Evolutionary conservation across 2,329 filamentous ascomycete species (phyloP).

Genomic region (Zasmidium angulare): DNA sequence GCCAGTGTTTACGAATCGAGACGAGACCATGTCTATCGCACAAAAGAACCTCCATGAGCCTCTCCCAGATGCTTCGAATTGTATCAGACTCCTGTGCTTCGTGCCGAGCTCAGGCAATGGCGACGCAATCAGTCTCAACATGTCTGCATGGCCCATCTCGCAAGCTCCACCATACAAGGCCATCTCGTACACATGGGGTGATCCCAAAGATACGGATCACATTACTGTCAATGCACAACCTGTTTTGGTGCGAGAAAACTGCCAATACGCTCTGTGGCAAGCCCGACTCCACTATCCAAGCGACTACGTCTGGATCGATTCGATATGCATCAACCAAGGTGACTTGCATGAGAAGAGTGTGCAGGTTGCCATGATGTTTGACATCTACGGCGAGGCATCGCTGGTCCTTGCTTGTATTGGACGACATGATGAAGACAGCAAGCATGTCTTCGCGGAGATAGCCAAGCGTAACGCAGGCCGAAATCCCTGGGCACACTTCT

Average conservation of each 20-base stretch:
- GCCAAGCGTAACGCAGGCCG: too few species aligned
- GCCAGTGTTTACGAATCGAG: too few species aligned
- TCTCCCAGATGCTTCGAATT: background rate
- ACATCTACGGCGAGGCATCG: constrained; percentile 10
- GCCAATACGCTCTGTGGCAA: constrained; percentile 3
- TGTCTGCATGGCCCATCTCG: background rate
- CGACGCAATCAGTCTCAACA: background rate
- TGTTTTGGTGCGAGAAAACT: background rate
- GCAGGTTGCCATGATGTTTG: constrained; percentile 17
- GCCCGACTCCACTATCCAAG: background rate
- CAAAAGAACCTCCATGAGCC: background rate
- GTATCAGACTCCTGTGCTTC: background rate
- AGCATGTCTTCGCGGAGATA: background rate
- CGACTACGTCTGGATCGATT: constrained; percentile 15
- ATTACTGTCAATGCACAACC: background rate
- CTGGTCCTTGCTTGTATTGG: constrained; percentile 4
- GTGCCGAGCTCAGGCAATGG: background rate
- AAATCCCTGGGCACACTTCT: background rate
- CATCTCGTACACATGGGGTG: constrained; percentile 12
- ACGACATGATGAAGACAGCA: background rate
- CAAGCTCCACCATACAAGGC: constrained; percentile 9
- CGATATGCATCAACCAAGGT: constrained; percentile 20
- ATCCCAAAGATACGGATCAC: background rate
- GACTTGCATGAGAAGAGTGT: constrained; percentile 12
- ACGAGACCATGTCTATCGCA: too few species aligned